Evolutionary conservation across 2,329 filamentous ascomycete species (phyloP).

Genomic region (Rutstroemia sp.): DNA sequence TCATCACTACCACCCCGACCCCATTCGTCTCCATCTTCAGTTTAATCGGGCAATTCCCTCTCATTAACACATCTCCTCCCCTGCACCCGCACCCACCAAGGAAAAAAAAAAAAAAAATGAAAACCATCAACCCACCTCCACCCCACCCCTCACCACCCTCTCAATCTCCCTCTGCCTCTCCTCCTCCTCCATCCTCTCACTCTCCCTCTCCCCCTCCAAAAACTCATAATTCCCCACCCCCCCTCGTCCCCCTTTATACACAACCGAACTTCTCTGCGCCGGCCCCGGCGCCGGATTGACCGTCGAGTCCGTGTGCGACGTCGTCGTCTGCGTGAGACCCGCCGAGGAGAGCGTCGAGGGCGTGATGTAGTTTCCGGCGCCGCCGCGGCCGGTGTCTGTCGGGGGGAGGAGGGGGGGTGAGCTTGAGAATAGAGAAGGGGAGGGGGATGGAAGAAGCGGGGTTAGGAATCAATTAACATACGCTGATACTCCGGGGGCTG

Average conservation of each 20-base stretch:
- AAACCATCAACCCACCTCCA: background rate
- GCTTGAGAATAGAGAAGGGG: no score
- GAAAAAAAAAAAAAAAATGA: background rate
- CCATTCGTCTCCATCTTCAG: background rate
- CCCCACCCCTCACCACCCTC: background rate
- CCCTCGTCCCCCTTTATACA: constrained; percentile 38
- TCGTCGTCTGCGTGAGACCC: constrained; percentile 12
- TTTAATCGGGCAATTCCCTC: background rate
- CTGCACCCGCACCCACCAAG: background rate
- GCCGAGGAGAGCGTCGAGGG: constrained; percentile 15
- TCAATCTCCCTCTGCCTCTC: constrained; percentile 29
- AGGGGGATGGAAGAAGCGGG: background rate
- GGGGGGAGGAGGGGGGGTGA: background rate
- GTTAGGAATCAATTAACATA: background rate
- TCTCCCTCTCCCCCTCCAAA: constrained; percentile 24
- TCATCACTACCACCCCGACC: constrained; percentile 19
- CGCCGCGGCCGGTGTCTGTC: constrained; percentile 44
- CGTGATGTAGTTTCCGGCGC: constrained; percentile 52
- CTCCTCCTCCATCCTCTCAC: constrained; percentile 31
- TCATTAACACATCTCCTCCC: background rate
- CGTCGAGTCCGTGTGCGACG: constrained; percentile 7
- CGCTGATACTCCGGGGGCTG: constrained; percentile 30
- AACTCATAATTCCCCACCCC: constrained; percentile 50
- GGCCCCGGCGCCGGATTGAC: constrained; percentile 1
- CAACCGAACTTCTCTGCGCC: constrained; percentile 6